A percentile compares a stretch with the other conserved stretches of the same genome.
Evolutionary conservation across 2,329 filamentous ascomycete genomes (phyloP).

Genomic region (Epichloe bromicola): DNA sequence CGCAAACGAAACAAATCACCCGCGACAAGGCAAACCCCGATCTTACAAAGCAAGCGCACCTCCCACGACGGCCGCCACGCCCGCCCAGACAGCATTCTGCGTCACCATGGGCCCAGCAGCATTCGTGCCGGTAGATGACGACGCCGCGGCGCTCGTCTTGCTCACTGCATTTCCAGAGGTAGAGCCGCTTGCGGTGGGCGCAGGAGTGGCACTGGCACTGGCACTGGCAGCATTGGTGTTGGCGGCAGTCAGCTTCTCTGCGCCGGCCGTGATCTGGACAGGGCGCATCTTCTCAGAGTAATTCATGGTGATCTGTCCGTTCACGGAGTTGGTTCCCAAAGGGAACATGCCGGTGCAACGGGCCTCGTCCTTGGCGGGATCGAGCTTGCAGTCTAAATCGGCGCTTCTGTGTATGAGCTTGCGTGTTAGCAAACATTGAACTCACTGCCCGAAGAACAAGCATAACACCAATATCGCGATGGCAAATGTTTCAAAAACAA

Average conservation of each 20-base stretch:
- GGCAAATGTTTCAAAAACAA: too few species aligned
- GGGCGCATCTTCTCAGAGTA: conserved; percentile 13
- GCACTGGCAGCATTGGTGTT: conserved; percentile 3
- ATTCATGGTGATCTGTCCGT: rapidly evolving
- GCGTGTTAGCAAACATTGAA: neutral
- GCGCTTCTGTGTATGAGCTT: conserved; percentile 7
- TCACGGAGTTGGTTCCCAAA: neutral
- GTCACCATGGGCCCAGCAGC: conserved; percentile 20
- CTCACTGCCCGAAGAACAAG: too few species aligned
- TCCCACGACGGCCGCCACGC: conserved; percentile 21
- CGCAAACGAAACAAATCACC: neutral
- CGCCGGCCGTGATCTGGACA: conserved; percentile 25
- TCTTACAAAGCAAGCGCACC: conserved; percentile 22
- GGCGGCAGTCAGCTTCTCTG: conserved; percentile 19
- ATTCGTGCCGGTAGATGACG: conserved; percentile 11
- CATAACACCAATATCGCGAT: too few species aligned
- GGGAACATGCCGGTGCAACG: conserved; percentile 12
- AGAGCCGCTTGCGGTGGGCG: conserved; percentile 5
- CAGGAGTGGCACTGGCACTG: conserved; percentile 2
- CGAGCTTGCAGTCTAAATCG: conserved; percentile 13
- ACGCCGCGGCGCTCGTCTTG: neutral
- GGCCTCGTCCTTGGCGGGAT: conserved; percentile 12
- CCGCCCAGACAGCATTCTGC: conserved; percentile 22
- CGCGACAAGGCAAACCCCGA: neutral
- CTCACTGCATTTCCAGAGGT: conserved; percentile 1